Percentiles rank a stretch among this genome's conserved stretches.
Evolutionary conservation across 2,329 filamentous ascomycete species (phyloP).

Genomic region (Lojkania enalia): DNA sequence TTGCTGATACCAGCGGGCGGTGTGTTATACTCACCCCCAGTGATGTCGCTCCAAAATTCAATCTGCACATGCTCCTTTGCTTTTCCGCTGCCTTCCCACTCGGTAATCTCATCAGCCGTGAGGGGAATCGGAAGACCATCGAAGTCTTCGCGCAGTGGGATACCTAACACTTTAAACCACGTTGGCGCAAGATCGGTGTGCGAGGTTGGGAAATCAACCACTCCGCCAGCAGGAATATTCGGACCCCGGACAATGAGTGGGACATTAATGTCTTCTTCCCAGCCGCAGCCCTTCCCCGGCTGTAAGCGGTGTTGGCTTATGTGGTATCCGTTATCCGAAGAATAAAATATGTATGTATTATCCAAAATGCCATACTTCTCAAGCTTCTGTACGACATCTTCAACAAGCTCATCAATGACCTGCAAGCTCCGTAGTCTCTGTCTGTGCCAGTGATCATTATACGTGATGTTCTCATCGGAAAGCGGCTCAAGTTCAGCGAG

Average conservation of each 20-base stretch:
- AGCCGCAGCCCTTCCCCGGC: slow-evolving; percentile 46
- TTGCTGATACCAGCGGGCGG: too few species aligned
- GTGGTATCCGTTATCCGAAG: slow-evolving; percentile 49
- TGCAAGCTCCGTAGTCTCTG: slow-evolving; percentile 55
- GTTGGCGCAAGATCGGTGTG: slow-evolving; percentile 50
- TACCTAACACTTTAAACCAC: slow-evolving; percentile 39
- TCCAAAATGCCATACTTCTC: slow-evolving; percentile 49
- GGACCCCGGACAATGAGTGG: slow-evolving; percentile 48
- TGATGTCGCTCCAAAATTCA: slow-evolving; percentile 45
- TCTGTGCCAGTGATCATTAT: slow-evolving; percentile 58
- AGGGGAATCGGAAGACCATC: slow-evolving; percentile 45
- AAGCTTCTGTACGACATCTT: slow-evolving; percentile 49
- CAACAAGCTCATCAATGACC: slow-evolving; percentile 59
- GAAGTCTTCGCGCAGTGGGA: slow-evolving; percentile 37
- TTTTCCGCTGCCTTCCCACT: slow-evolving; percentile 7
- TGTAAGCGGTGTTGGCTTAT: slow-evolving; percentile 48
- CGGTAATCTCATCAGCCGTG: slow-evolving; percentile 9
- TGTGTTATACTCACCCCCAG: slow-evolving; percentile 8
- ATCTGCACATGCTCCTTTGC: slow-evolving; percentile 46
- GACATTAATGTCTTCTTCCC: slow-evolving; percentile 49
- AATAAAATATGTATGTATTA: slow-evolving; percentile 52
- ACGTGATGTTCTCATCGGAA: slow-evolving; percentile 52
- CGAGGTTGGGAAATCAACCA: slow-evolving; percentile 29
- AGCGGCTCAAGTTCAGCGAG: slow-evolving; percentile 48
- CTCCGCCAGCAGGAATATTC: slow-evolving; percentile 30